Evolutionary conservation across 2,329 filamentous ascomycete species (phyloP).

Genomic region (Xylaria sp.): DNA sequence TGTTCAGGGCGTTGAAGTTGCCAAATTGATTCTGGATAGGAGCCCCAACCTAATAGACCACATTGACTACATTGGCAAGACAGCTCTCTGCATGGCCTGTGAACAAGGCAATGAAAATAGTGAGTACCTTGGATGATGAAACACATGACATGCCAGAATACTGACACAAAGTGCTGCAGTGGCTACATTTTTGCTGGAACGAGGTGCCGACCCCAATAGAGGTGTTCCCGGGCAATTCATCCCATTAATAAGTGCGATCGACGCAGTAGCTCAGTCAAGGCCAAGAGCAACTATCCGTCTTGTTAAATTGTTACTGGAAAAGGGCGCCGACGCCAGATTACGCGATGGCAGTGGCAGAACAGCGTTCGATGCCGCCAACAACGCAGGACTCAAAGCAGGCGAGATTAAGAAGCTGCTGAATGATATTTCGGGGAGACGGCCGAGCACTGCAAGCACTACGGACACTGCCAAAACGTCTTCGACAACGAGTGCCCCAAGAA

Average conservation of each 20-base stretch:
- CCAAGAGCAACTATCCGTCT: slow-evolving; percentile 40
- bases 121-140: slow-evolving; percentile 11
- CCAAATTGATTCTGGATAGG: slow-evolving; percentile 41
- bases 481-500: background rate
- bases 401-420: slow-evolving; percentile 41
- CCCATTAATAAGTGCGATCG: slow-evolving; percentile 40
- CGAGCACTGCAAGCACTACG: slow-evolving; percentile 26
- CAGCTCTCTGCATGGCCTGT: slow-evolving; percentile 47
- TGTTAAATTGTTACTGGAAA: slow-evolving; percentile 39
- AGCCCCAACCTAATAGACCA: slow-evolving; percentile 38
- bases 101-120: slow-evolving; percentile 46
- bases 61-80: slow-evolving; percentile 44
- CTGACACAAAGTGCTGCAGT: background rate
- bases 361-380: slow-evolving; percentile 38
- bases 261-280: slow-evolving; percentile 39
- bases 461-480: background rate
- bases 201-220: slow-evolving; percentile 40
- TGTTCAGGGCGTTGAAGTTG: slow-evolving; percentile 35
- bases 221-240: slow-evolving; percentile 37
- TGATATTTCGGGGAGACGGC: slow-evolving; percentile 21
- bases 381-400: slow-evolving; percentile 38
- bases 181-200: background rate
- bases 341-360: slow-evolving; percentile 38
- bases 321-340: slow-evolving; percentile 41
- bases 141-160: background rate